Base-by-base conservation (phyloP, 768 basidiomycete species). In the Astraeus odoratus region DNA sequence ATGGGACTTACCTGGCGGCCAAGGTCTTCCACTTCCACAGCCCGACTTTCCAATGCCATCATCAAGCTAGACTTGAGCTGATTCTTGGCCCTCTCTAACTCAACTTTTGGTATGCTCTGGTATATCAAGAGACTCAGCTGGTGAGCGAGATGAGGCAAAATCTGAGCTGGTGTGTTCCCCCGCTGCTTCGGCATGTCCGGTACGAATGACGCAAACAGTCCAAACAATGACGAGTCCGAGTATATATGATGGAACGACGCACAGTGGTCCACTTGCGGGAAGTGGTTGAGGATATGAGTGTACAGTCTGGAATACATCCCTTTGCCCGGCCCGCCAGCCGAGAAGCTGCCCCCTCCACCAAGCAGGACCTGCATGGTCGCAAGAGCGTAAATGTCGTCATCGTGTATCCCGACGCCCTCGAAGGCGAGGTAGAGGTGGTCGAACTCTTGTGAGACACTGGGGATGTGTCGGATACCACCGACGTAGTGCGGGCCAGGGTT, bases 291-390 rank as follows among this genome's bases (percentile, higher is more conserved):
- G 57, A 98, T 91, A 60, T 92, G 83, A 8, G 92, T 95, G 70
- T 98, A 97, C 23, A 97, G 69, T 20, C 95, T 84, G 26, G 93
- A 92, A 73, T 96, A 98, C 95, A 98, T 98, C 56, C 95, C 95
- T 70, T 98, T 98, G 13, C 95, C 95, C 2, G 95, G 95, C 3
- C 95, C 95, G 51, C 95, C 88, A 13, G 95, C 95, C 27, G 93
- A 96, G 74, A 99, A 99, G 61, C 84, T 88, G 15, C 93, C 93
- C 7, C 95, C 95, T 1, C 95, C 95, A 25, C 95, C 95, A 13
- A 99, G 78, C 35, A 98, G 77, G 20, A 94, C 85, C 59, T 99
- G 95, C 68, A 98, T 85, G 2, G 88, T 91, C 16, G 95, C 95
- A 15, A 95, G 74, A 5, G 90, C 78, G 63, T 93, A 98, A 41